These are phyloP conservation scores for Daedaleopsis nitida DNA, from an alignment of 768 basidiomycete species.

Conservation along the genomic window DNA sequence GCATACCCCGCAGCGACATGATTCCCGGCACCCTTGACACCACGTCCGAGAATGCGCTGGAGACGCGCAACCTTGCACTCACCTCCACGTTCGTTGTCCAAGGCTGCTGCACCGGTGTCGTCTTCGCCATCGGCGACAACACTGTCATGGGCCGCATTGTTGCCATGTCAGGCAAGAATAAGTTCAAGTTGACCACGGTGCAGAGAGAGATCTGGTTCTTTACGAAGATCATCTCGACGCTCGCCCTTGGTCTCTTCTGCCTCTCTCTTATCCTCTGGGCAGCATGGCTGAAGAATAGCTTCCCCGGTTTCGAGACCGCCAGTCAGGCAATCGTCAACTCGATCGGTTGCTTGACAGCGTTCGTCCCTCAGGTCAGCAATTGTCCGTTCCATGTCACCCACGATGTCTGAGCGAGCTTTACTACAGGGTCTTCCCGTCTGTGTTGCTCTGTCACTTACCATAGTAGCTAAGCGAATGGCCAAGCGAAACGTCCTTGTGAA, in stretches of 20 bases:
- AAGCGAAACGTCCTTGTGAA: conserved; percentile 56
- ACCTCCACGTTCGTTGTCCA: conserved; percentile 56
- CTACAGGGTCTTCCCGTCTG: conserved; percentile 42
- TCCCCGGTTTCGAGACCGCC: conserved; percentile 49
- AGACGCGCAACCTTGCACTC: conserved; percentile 62
- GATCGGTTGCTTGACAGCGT: conserved; percentile 53
- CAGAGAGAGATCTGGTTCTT: conserved; percentile 53
- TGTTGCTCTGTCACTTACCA: conserved; percentile 55
- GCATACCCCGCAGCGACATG: conserved; percentile 38
- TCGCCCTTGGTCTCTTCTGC: conserved; percentile 42
- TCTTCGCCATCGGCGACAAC: conserved; percentile 50
- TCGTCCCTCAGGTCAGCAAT: conserved; percentile 51
- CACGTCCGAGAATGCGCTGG: conserved; percentile 31
- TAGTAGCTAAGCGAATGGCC: conserved; percentile 44
- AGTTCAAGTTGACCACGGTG: conserved; percentile 48
- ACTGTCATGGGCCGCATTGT: conserved; percentile 54
- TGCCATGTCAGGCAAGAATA: conserved; percentile 49
- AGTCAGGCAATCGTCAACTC: conserved; percentile 55
- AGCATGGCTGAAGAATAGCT: conserved; percentile 42
- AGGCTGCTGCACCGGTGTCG: conserved; percentile 50
- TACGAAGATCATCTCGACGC: conserved; percentile 50
- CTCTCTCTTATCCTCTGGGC: conserved; percentile 39
- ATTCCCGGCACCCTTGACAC: conserved; percentile 47
- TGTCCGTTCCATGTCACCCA: conserved; percentile 16
- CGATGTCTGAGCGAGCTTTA: background rate